phyloP scores from a whole-genome alignment of 2,329 filamentous ascomycete genomes.

The Sporothrix euskadiensis region DNA sequence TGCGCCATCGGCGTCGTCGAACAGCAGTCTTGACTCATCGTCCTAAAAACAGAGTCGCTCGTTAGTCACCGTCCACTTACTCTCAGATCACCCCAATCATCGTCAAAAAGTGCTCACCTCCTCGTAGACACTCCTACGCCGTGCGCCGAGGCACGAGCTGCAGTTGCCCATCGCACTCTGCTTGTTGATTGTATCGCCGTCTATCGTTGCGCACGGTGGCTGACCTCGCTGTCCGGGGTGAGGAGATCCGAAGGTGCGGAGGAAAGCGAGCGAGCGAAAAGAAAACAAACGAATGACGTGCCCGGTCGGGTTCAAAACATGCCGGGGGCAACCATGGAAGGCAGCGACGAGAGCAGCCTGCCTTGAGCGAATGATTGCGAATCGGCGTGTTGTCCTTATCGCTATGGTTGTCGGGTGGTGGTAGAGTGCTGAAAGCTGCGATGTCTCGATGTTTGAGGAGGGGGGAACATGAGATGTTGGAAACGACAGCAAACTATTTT shows the following conservation, averaged over 20 bases:
- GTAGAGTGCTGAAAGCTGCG: background rate
- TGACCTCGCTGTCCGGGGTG: background rate
- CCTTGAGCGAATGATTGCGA: background rate
- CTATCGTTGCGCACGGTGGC: background rate
- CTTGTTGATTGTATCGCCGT: background rate
- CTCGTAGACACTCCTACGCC: constrained; percentile 53
- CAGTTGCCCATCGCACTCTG: constrained; percentile 57
- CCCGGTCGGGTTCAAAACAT: constrained; percentile 8
- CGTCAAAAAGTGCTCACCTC: constrained; percentile 47
- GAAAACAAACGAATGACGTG: constrained; percentile 5
- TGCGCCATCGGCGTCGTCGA: constrained; percentile 60
- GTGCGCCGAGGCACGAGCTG: constrained; percentile 59
- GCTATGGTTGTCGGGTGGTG: background rate
- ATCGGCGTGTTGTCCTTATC: background rate
- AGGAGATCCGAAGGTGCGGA: background rate
- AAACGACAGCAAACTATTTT: constrained; percentile 8
- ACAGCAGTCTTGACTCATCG: constrained; percentile 59
- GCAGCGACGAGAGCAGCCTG: constrained; percentile 15
- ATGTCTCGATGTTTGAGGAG: background rate
- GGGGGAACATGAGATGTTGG: constrained; percentile 4
- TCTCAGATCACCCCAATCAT: background rate
- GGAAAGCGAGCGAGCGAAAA: background rate
- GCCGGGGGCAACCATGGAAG: constrained; percentile 8
- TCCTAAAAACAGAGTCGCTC: constrained; percentile 43
- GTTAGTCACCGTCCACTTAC: background rate